Evolutionary conservation across 192 early-diverging fungal genomes (phyloP).

Genomic region (Backusella tuberculispora): DNA sequence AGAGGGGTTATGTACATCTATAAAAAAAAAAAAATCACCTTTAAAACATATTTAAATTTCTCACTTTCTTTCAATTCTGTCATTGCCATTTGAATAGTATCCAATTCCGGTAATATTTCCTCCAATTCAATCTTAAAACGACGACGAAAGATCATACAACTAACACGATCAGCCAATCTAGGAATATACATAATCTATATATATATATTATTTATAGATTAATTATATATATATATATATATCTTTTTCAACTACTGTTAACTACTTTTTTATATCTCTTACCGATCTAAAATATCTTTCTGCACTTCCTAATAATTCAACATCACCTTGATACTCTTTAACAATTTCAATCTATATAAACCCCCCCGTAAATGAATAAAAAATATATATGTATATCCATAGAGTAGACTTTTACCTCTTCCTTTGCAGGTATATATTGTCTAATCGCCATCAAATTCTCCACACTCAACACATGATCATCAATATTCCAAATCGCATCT

Average conservation of each 20-base stretch:
- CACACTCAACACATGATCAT: slow-evolving; percentile 52
- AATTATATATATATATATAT: not conserved
- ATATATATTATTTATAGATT: not conserved
- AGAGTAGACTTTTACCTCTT: slow-evolving; percentile 58
- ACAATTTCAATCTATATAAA: slow-evolving; percentile 48
- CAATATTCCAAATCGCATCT: slow-evolving; percentile 53
- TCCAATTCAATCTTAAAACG: slow-evolving; percentile 51
- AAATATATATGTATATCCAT: too few relatives aligned
- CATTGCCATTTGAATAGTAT: slow-evolving; percentile 48
- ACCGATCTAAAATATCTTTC: slow-evolving; percentile 55
- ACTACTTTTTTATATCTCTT: not conserved
- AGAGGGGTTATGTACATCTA: too few relatives aligned
- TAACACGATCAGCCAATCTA: slow-evolving; percentile 52
- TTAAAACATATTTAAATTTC: slow-evolving; percentile 49
- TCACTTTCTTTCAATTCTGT: slow-evolving; percentile 46
- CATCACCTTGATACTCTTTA: slow-evolving; percentile 51
- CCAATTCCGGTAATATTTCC: slow-evolving; percentile 52
- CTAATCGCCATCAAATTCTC: slow-evolving; percentile 57
- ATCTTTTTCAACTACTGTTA: not conserved
- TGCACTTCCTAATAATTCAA: slow-evolving; percentile 52
- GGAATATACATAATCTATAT: slow-evolving; percentile 54
- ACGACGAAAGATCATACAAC: slow-evolving; percentile 58
- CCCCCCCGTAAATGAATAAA: too few relatives aligned
- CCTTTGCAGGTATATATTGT: slow-evolving; percentile 56
- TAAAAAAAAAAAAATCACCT: too few relatives aligned